These are phyloP conservation scores for Coemansia sp. DNA, from an alignment of 192 early-diverging fungal genomes.

Conservation along the genomic window DNA sequence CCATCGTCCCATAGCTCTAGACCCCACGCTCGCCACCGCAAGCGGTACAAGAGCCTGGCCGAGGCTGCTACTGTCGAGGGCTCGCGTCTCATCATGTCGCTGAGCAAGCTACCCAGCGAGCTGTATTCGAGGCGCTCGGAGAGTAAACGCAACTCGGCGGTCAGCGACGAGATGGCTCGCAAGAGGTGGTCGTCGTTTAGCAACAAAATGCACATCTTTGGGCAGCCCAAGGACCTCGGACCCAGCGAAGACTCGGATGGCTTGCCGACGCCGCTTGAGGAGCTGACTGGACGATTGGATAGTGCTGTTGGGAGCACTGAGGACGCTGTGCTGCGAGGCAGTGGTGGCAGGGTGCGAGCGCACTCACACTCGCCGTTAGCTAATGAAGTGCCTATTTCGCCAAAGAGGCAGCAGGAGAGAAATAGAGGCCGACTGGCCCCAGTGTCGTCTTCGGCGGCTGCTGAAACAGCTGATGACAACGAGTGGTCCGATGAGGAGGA, in stretches of 20 bases:
- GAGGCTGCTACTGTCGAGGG: conserved; percentile 41
- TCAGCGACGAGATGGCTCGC: background rate
- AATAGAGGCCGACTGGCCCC: background rate
- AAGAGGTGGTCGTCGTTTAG: conserved; percentile 21
- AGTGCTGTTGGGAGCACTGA: background rate
- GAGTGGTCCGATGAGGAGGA: conserved; percentile 10
- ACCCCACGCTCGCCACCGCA: background rate
- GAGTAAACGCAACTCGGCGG: conserved; percentile 11
- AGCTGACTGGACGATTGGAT: background rate
- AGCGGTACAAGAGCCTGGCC: conserved; percentile 46
- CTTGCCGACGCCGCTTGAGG: background rate
- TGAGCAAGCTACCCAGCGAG: conserved; percentile 25
- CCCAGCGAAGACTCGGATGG: background rate
- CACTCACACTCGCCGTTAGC: conserved; percentile 7
- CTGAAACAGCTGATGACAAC: background rate
- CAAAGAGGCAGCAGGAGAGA: background rate
- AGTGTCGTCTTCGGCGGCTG: background rate
- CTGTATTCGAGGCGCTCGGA: conserved; percentile 15
- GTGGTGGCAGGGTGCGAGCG: background rate
- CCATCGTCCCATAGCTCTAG: background rate
- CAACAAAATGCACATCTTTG: background rate
- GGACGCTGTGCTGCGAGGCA: background rate
- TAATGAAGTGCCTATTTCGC: background rate
- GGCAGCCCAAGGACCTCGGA: background rate
- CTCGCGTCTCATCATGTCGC: conserved; percentile 37